Evolutionary conservation across 1,139 yeast species (phyloP).

Genomic region (Geotrichum armillariae): DNA sequence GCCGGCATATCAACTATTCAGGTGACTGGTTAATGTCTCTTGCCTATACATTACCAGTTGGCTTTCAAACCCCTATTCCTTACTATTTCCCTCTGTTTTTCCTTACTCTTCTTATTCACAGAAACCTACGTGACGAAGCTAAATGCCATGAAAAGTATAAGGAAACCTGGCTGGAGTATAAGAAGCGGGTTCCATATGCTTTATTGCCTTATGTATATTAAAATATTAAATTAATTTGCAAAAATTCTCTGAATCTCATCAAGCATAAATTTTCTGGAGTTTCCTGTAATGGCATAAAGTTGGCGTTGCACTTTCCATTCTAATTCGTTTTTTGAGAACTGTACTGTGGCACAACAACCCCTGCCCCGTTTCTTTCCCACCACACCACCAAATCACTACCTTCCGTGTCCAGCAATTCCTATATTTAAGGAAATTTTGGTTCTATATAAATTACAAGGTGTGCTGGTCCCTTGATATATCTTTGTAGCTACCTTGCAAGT

Average conservation of each 20-base stretch:
- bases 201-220: conserved; percentile 86
- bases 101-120: conserved; percentile 75
- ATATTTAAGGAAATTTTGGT: no score
- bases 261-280: no score
- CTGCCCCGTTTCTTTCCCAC: no score
- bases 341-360: no score
- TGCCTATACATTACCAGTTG: conserved; percentile 93
- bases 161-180: conserved; percentile 79
- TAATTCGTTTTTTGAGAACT: no score
- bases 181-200: conserved; percentile 77
- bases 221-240: conserved; percentile 11
- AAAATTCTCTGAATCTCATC: no score
- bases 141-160: conserved; percentile 89
- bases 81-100: conserved; percentile 86
- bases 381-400: no score
- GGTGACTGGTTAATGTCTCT: conserved; percentile 95
- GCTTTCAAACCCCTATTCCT: conserved; percentile 76
- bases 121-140: conserved; percentile 88
- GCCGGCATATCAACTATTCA: conserved; percentile 91
- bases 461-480: no score
- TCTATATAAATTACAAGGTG: no score
- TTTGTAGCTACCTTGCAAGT: no score
- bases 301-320: no score
- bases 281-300: not conserved
- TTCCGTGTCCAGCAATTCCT: no score